These are phyloP conservation scores for Leonotis leonurus DNA, from an alignment of 257 asterid genomes.

Conservation along the genomic window DNA sequence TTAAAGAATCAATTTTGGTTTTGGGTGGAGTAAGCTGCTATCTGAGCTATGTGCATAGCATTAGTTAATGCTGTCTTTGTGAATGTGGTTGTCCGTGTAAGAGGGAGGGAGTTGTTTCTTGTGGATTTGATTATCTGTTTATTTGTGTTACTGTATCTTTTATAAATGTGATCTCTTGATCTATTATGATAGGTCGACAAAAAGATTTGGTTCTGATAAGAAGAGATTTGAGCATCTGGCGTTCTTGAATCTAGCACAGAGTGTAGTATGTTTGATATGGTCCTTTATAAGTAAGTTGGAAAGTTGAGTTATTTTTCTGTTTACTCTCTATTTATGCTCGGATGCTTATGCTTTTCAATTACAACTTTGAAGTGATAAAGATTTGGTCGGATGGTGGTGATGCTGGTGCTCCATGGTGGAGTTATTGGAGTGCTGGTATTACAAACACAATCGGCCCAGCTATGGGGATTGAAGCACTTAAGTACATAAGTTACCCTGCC, in stretches of 20 bases:
- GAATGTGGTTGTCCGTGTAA: no score
- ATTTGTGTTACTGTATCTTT: no score
- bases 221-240: conserved; percentile 97
- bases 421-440: conserved; percentile 98
- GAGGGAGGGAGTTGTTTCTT: no score
- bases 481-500: conserved; percentile 94
- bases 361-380: conserved; percentile 54
- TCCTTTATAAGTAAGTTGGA: conserved; percentile 72
- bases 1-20: no score
- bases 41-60: no score
- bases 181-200: conserved; percentile 86
- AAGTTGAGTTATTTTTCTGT: not conserved
- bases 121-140: no score
- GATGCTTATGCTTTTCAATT: conserved; percentile 4
- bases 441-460: conserved; percentile 96
- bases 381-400: conserved; percentile 71
- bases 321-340: not conserved
- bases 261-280: conserved; percentile 83
- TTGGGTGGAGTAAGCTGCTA: no score
- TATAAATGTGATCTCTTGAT: no score
- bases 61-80: no score
- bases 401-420: conserved; percentile 96
- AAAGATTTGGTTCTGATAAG: conserved; percentile 73
- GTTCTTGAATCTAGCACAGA: conserved; percentile 84
- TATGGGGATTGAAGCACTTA: conserved; percentile 95